Evolutionary conservation across 306 rosid genomes (phyloP).

Genomic region (Adenanthera pavonina): DNA sequence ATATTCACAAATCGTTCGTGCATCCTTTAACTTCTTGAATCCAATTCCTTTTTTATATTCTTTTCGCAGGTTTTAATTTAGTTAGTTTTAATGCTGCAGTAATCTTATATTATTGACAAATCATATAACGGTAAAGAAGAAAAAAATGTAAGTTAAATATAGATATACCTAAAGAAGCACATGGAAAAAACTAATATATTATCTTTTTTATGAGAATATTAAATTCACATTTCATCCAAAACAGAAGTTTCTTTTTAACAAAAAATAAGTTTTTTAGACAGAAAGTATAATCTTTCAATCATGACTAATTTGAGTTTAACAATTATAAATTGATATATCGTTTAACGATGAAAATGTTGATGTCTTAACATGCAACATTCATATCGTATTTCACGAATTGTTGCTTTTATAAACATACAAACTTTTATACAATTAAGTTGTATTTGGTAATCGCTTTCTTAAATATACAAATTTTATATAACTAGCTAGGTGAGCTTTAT

Average conservation of each 20-base stretch:
- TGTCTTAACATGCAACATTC: constrained; percentile 39
- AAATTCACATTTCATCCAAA: background rate
- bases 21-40: background rate
- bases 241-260: background rate
- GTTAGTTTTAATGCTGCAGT: background rate
- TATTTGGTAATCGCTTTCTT: background rate
- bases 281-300: background rate
- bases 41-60: background rate
- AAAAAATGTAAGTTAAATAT: background rate
- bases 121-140: background rate
- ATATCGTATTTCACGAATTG: constrained; percentile 51
- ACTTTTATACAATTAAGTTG: background rate
- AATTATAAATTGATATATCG: background rate
- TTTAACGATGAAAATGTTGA: constrained; percentile 21
- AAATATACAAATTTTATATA: background rate
- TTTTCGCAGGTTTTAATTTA: background rate
- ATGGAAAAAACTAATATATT: background rate
- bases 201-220: background rate
- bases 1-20: background rate
- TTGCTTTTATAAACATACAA: constrained; percentile 5
- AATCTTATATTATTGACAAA: background rate
- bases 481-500: no score
- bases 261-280: background rate
- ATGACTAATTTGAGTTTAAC: background rate
- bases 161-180: background rate